Base-by-base conservation (phyloP, 352 stramenopile genomes). In the Phytophthora pini region DNA sequence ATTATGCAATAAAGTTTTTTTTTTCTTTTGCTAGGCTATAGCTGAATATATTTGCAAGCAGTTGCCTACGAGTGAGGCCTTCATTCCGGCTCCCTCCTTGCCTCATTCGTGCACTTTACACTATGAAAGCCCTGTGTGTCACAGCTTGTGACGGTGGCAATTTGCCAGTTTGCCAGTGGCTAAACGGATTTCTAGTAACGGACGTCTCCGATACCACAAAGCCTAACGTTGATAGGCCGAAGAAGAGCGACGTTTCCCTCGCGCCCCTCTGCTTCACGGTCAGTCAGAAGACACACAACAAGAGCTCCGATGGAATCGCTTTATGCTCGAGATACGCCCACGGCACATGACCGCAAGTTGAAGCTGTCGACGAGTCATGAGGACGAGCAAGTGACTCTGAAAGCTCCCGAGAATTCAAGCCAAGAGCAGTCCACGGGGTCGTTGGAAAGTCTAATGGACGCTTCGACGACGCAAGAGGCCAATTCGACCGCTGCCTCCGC, bases 231-330 rank as follows among this genome's bases (percentile, higher is more conserved):
- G 52, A 51, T 60, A 43, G 27, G 24, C 24, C 31, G 20, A 44
- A 43, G 50, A 52, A 55, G 65, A 49, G 52, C 65, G 65, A 62
- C 60, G 60, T 60, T 70, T 70, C 65, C 17, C 47, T 40, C 9
- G 59, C 43, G 54, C 2, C 46, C 58, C 45, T 68, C 47, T 46
- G 54, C 15, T 24, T 34, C 32, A 36, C 40, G 31, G 10, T 36
- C 31, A 36, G 31, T 36, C 31, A 74, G 34, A 70, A 22, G 43
- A 36, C 38, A 43, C 38, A 39, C 58, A 58, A 69, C 43, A 49
- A 9, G 9, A 56, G 53, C 26, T 59, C 31, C n/a, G 24, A 77
- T 77, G 69, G 69, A 77, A 64, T 77, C 69, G 36, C 65, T 77
- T 2, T 77, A 74, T 41, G 69, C 65, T 50, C 69, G 64, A 36